These are phyloP conservation scores for Arabidopsis hybrid DNA, from an alignment of 441 rosid genomes.

Conservation along the genomic window DNA sequence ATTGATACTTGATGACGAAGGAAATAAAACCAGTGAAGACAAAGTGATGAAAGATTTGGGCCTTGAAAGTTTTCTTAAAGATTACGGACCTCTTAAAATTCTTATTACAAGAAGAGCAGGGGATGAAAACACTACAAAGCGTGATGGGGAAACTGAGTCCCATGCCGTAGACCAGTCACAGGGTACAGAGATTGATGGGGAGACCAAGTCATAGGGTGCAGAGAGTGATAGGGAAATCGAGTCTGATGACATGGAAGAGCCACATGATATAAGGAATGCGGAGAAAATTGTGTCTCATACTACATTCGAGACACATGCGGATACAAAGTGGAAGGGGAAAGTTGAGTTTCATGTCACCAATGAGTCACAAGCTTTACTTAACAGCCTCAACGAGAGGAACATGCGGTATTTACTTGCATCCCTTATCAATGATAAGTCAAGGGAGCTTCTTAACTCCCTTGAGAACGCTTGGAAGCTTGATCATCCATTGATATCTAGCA, in stretches of 20 bases:
- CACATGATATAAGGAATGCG: too few relatives aligned
- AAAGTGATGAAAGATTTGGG: constrained; percentile 16
- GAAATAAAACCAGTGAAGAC: background rate
- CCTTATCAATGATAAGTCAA: background rate
- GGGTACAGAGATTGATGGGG: too few relatives aligned
- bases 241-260: too few relatives aligned
- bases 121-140: background rate
- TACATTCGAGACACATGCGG: too few relatives aligned
- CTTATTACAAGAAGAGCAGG: constrained; percentile 41
- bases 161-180: background rate
- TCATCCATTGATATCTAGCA: background rate
- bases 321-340: too few relatives aligned
- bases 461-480: background rate
- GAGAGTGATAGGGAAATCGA: too few relatives aligned
- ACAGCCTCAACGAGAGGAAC: too few relatives aligned
- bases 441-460: background rate
- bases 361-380: too few relatives aligned
- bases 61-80: background rate
- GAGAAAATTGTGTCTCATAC: too few relatives aligned
- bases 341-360: too few relatives aligned
- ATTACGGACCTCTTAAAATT: constrained; percentile 13
- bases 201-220: too few relatives aligned
- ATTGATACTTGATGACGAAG: constrained; percentile 40
- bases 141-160: background rate
- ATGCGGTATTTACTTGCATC: constrained; percentile 11